Evolutionary conservation across 2,329 filamentous ascomycete genomes (phyloP), one percentile per base, ranked within the genome.

Genomic region (Diaporthe ilicicola): DNA sequence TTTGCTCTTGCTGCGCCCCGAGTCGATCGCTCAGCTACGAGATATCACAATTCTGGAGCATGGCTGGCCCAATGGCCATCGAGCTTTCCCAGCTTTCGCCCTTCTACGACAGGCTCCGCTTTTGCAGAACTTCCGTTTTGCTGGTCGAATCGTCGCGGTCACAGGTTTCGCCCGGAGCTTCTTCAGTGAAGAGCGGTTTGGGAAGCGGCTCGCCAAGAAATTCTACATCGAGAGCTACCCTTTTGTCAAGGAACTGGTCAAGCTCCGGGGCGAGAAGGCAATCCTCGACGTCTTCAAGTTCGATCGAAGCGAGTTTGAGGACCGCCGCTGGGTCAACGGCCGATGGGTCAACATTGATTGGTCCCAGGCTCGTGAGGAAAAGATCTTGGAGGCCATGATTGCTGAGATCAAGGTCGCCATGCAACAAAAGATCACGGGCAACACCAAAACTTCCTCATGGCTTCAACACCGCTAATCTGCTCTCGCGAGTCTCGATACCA

Each of bases 181-280:
- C 37, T 1, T 27, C 34, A 34, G 12, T 12, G n/a, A 32, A 0
- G 24, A 8, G 13, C 13, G 12, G 8, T 1, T 34, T 8, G 64
- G 64, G 22, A 9, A 55, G 17, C 37, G 32, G 50, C 37, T 67
- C 12, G 64, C 64, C 50, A 13, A 12, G 5, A 39, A 15, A 7
- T 27, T 67, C 19, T 67, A 54, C 64, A 55, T n/a, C 2, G 51
- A 55, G 19, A 55, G 50, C 39, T n/a, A 55, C 24, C 64, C 50
- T 0, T 67, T 67, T 1, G 22, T 67, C 19, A 55, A 46, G 50
- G 17, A 19, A 1, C n/a, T 67, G 13, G 13, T 46, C 19, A 42
- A 46, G 39, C 37, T 46, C 2, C 39, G 7, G 19, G 64, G 64
- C 15, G 3, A 3, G 0, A 50, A 55, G 1, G 19, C 64, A 4